Evolutionary conservation across 345 rosid species (phyloP).

Genomic region (Eucalyptus melliodora): DNA sequence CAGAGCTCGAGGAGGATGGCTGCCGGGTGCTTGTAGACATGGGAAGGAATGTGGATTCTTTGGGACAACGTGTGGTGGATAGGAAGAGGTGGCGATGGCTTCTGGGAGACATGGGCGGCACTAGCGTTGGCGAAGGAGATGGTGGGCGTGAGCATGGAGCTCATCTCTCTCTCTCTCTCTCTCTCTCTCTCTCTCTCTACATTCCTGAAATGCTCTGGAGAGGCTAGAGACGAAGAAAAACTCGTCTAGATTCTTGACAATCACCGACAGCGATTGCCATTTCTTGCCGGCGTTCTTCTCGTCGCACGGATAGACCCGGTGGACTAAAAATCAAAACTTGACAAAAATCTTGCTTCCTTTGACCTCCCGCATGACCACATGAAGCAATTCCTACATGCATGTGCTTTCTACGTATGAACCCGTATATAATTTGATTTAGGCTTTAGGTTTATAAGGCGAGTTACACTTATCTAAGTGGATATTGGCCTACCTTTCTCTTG

Average conservation of each 20-base stretch:
- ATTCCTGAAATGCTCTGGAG: neutral
- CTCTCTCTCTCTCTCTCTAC: neutral
- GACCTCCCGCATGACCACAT: neutral
- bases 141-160: neutral
- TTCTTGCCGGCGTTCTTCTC: neutral
- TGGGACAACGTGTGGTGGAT: conserved; percentile 24
- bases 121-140: neutral
- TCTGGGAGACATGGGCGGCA: neutral
- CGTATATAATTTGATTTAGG: neutral
- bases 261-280: neutral
- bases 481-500: neutral
- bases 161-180: neutral
- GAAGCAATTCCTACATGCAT: neutral
- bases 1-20: conserved; percentile 70
- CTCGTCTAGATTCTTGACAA: neutral
- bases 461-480: neutral
- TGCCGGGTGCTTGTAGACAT: conserved; percentile 64
- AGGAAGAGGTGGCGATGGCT: neutral
- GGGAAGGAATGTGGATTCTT: conserved; percentile 47
- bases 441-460: neutral
- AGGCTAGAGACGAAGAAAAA: neutral
- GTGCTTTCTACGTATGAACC: neutral
- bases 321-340: neutral
- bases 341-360: neutral
- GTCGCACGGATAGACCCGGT: neutral